These are phyloP conservation scores for Mollisia scopiformis DNA, from an alignment of 2,329 filamentous ascomycete species.

Conservation along the genomic window DNA sequence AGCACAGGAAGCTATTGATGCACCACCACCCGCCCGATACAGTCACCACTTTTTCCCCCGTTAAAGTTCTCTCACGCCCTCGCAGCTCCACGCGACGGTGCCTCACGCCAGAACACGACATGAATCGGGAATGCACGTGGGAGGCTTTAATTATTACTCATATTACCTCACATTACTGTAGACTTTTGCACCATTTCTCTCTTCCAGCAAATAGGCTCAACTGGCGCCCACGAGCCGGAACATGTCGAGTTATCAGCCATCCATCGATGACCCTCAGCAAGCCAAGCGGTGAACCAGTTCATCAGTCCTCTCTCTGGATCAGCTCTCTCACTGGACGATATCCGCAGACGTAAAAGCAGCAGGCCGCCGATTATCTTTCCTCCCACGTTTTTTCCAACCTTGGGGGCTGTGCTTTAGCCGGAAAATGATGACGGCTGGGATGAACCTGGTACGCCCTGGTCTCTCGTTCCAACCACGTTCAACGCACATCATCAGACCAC, in stretches of 20 bases:
- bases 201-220: constrained; percentile 3
- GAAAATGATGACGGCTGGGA: background rate
- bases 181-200: background rate
- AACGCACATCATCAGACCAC: constrained; percentile 3
- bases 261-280: background rate
- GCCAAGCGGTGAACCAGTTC: background rate
- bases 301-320: background rate
- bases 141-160: background rate
- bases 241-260: background rate
- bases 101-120: background rate
- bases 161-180: background rate
- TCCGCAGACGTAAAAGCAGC: background rate
- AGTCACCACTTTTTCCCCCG: background rate
- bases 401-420: background rate
- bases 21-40: background rate
- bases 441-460: background rate
- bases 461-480: background rate
- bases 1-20: background rate
- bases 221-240: background rate
- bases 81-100: background rate
- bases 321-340: background rate
- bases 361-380: background rate
- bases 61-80: background rate
- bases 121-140: constrained; percentile 2
- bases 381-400: background rate